phyloP scores from a whole-genome alignment of 2,329 filamentous ascomycete genomes.

The Rhynchosporium agropyri region DNA sequence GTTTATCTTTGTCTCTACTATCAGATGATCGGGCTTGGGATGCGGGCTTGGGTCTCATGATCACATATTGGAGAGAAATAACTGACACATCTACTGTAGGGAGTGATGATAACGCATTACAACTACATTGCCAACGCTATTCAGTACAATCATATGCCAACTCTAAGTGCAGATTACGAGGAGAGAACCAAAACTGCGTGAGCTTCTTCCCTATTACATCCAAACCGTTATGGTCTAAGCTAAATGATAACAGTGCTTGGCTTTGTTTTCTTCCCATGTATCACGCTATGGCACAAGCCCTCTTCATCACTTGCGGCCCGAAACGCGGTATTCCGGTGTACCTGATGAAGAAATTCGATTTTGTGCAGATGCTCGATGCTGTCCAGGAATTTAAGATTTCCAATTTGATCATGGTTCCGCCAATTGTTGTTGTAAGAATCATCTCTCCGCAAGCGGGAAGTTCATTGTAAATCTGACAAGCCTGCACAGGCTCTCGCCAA shows the following conservation, averaged over 20 bases:
- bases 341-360: slow-evolving; percentile 78
- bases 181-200: slow-evolving; percentile 72
- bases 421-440: slow-evolving; percentile 62
- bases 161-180: slow-evolving; percentile 55
- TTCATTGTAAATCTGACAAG: slow-evolving; percentile 3
- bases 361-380: slow-evolving; percentile 68
- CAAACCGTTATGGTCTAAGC: not conserved
- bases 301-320: slow-evolving; percentile 63
- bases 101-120: slow-evolving; percentile 61
- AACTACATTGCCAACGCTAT: slow-evolving; percentile 32
- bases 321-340: slow-evolving; percentile 68
- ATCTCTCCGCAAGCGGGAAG: too few relatives aligned
- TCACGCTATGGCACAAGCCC: slow-evolving; percentile 73
- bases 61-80: too few relatives aligned
- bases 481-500: slow-evolving; percentile 67
- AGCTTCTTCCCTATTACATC: slow-evolving; percentile 52
- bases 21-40: not conserved
- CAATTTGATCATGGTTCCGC: slow-evolving; percentile 68
- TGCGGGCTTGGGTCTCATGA: too few relatives aligned
- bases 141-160: slow-evolving; percentile 57
- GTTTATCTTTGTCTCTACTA: not conserved
- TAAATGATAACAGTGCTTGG: slow-evolving; percentile 29
- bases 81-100: slow-evolving; percentile 41
- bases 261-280: slow-evolving; percentile 55
- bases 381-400: slow-evolving; percentile 72